Base-by-base conservation (phyloP, 1,284 basidiomycete genomes). In the Moesziomyces parantarcticus region DNA sequence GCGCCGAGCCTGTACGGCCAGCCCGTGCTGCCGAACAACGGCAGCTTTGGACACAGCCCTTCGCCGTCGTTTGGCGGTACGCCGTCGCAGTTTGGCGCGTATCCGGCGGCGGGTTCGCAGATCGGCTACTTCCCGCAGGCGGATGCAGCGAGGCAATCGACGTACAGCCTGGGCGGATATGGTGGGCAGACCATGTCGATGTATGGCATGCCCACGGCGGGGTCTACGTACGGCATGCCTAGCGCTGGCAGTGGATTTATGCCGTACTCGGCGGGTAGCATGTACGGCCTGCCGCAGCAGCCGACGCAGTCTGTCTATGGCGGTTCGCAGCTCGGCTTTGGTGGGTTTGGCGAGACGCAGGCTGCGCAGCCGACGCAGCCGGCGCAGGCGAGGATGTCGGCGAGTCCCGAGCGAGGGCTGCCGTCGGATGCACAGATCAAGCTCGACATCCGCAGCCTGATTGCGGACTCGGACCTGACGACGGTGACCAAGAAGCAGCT, bases 401-500 rank as follows among this genome's bases (percentile, higher is more conserved):
- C 58, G 25, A 58, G 55, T 32, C 14, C 22, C 1, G 18, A 41
- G 20, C 2, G 6, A 10, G 67, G 58, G 1, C 32, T 82, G 46
- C 81, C 81, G 14, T 67, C 73, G 1, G 80, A 83, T 50, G 69
- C 57, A 7, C 68, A 74, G 44, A 80, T 83, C 54, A 70, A 64
- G 16, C 43, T 61, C 18, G 80, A 83, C 44, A 76, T 83, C 42
- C 78, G 80, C 23, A 48, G 47, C 32, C 55, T 83, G 25, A 77
- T 83, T 36, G 77, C 77, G 8, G 58, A 74, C 22, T 61, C 67
- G 11, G 81, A 83, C 50, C 61, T 83, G 43, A 69, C 75, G 2
- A 79, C 79, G 7, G 50, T 82, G 18, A 81, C 80, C 23, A 82
- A 79, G 54, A 80, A 80, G 34, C 72, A 75, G 58, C 45, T 83